Conservation (phyloP, 805 yeast genomes). For the Candida fluviatilis region DNA sequence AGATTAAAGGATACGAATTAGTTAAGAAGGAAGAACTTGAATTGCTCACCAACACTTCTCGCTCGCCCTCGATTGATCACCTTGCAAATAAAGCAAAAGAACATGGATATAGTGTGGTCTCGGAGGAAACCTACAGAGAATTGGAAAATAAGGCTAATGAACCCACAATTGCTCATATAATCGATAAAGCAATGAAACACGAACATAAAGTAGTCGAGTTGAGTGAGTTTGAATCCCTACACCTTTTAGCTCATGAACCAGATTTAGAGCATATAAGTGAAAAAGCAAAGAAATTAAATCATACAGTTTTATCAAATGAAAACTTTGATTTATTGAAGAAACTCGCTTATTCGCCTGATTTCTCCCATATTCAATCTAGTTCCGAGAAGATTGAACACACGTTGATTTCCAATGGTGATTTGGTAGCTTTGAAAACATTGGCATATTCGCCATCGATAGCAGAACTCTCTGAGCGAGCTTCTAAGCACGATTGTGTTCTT, state of each 20-base stretch:
- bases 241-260: conserved; percentile 18
- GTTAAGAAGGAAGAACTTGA: conserved; percentile 11
- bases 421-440: conserved; percentile 5
- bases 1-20: conserved; percentile 7
- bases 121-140: neutral
- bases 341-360: conserved; percentile 5
- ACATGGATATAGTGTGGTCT: neutral
- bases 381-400: conserved; percentile 9
- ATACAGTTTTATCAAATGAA: conserved; percentile 5
- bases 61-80: conserved; percentile 2
- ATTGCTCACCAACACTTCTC: neutral
- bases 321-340: neutral
- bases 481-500: conserved; percentile 10
- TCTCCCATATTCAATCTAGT: conserved; percentile 14
- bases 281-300: conserved; percentile 8
- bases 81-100: conserved; percentile 4
- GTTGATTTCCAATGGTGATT: conserved; percentile 10
- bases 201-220: conserved; percentile 9
- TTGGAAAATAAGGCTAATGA: conserved; percentile 8
- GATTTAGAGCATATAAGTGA: conserved; percentile 12
- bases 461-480: conserved; percentile 6
- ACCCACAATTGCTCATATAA: conserved; percentile 19
- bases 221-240: conserved; percentile 23
- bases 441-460: conserved; percentile 6
- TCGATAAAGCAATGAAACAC: conserved; percentile 9